These are phyloP conservation scores for Neurospora sp. DNA, from an alignment of 495 filamentous ascomycete genomes.

Conservation along the genomic window DNA sequence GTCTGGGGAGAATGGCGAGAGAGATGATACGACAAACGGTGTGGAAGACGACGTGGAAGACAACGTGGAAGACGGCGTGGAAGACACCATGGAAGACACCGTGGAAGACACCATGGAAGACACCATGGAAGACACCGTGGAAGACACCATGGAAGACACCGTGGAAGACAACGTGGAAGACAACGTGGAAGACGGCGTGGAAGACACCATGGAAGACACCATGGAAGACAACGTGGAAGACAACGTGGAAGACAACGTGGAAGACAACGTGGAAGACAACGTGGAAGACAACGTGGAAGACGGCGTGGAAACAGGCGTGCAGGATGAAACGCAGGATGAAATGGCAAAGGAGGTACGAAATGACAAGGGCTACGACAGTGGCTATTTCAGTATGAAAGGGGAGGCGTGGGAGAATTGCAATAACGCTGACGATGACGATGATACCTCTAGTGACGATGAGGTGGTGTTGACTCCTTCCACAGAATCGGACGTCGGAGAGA, in stretches of 20 bases:
- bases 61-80: neutral
- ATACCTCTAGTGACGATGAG: neutral
- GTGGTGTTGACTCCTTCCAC: neutral
- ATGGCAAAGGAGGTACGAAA: neutral
- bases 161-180: neutral
- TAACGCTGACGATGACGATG: neutral
- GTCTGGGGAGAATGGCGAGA: neutral
- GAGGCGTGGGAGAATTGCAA: neutral
- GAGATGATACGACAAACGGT: neutral
- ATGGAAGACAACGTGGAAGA: neutral
- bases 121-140: neutral
- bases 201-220: no score
- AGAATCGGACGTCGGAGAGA: neutral
- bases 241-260: neutral
- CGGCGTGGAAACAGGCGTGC: neutral
- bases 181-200: neutral
- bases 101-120: no score
- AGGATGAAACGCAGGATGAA: neutral
- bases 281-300: neutral
- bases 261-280: neutral
- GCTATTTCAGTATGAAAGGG: neutral
- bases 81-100: neutral
- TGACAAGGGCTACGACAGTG: neutral
- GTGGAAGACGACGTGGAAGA: neutral
- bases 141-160: neutral